Conservation (phyloP, 1,284 basidiomycete species). For the Cerioporus squamosus region DNA sequence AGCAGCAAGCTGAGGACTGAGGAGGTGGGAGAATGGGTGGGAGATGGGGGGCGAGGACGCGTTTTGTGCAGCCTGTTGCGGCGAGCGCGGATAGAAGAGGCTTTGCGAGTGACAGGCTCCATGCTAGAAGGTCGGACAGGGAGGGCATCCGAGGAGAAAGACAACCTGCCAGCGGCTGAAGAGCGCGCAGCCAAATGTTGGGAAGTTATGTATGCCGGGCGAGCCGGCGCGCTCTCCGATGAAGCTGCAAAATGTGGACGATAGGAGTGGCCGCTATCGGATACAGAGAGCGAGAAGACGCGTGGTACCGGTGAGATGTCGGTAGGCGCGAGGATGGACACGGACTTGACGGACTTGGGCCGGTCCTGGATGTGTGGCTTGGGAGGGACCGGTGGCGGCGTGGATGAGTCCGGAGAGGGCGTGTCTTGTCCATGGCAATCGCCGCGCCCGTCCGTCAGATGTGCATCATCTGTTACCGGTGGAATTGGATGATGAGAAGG, state of each 20-base stretch:
- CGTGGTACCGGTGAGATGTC: constrained; percentile 20
- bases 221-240: constrained; percentile 22
- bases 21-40: not conserved
- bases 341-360: constrained; percentile 23
- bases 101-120: constrained; percentile 15
- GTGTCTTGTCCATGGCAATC: constrained; percentile 1
- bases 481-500: constrained; percentile 10
- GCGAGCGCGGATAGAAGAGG: constrained; percentile 16
- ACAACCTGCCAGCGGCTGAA: constrained; percentile 10
- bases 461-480: not conserved
- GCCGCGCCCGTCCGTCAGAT: not conserved
- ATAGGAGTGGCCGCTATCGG: constrained; percentile 25
- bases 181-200: constrained; percentile 6
- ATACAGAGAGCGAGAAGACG: constrained; percentile 20
- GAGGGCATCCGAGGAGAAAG: constrained; percentile 14
- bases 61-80: constrained; percentile 22
- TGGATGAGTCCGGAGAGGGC: not conserved
- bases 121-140: constrained; percentile 13
- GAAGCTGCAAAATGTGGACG: constrained; percentile 15
- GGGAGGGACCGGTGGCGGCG: constrained; percentile 24
- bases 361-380: constrained; percentile 14
- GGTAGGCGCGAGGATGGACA: constrained; percentile 25
- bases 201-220: constrained; percentile 19
- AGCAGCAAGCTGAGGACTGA: constrained; percentile 16
- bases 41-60: constrained; percentile 12